A percentile compares a stretch with the other conserved stretches of the same genome.
Conservation (phyloP, 1,139 yeast genomes). For the Lodderomyces elongisporus region DNA sequence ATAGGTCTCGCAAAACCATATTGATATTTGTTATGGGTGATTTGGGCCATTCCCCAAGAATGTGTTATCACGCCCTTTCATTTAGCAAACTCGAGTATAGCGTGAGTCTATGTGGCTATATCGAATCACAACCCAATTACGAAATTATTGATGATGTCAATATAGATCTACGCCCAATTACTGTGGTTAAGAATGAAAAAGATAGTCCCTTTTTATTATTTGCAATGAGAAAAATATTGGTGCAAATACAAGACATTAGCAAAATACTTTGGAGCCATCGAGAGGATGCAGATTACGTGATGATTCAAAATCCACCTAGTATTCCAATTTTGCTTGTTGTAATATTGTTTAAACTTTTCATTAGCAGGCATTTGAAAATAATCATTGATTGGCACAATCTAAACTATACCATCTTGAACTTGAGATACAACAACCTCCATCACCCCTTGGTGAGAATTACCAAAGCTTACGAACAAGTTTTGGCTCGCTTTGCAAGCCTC, state of each 20-base stretch:
- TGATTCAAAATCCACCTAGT: slow-evolving; percentile 92
- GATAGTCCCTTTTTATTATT: slow-evolving; percentile 54
- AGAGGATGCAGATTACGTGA: slow-evolving; percentile 61
- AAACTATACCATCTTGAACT: slow-evolving; percentile 75
- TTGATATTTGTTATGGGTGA: slow-evolving; percentile 87
- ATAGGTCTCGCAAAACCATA: slow-evolving; percentile 32
- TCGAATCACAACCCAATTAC: slow-evolving; percentile 52
- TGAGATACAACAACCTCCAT: slow-evolving; percentile 48
- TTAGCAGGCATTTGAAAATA: slow-evolving; percentile 56
- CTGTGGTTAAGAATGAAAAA: slow-evolving; percentile 37
- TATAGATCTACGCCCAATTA: slow-evolving; percentile 49
- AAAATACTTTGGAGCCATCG: slow-evolving; percentile 43
- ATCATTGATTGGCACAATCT: slow-evolving; percentile 96
- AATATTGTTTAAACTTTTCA: slow-evolving; percentile 47
- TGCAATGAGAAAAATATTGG: slow-evolving; percentile 53
- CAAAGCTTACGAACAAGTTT: slow-evolving; percentile 49
- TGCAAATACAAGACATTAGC: slow-evolving; percentile 49
- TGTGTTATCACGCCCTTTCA: slow-evolving; percentile 85
- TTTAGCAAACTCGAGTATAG: slow-evolving; percentile 64
- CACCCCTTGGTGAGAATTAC: slow-evolving; percentile 65
- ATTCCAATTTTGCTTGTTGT: slow-evolving; percentile 72
- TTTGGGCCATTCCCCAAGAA: slow-evolving; percentile 91
- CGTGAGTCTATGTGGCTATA: slow-evolving; percentile 84
- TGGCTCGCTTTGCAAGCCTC: slow-evolving; percentile 54
- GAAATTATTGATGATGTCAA: slow-evolving; percentile 47